Base-by-base conservation (phyloP, 1,284 basidiomycete species). In the Cryptococcus sp. region DNA sequence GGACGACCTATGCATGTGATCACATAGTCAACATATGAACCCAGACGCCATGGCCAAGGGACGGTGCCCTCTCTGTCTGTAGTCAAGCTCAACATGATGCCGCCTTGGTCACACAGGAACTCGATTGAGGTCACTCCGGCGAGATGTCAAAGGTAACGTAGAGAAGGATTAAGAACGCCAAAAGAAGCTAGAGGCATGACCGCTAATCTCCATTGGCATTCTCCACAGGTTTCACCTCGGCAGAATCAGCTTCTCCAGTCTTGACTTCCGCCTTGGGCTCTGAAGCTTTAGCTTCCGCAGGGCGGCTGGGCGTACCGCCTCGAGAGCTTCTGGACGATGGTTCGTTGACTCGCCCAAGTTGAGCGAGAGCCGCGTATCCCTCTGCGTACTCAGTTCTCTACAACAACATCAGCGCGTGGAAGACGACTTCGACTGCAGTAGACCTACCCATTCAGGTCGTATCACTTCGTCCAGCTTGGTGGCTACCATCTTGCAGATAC, bases 361-460 rank as follows among this genome's bases (percentile, higher is more conserved):
- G 54, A 13, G 50, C 60, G 23, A 59, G 19, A 10, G 55, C 42
- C 11, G 53, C 54, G 41, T 58, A 54, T 41, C 58, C 52, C 25
- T 49, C 38, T 23, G 48, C 39, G 41, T 50, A 61, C 35, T 58
- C 59, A 43, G 46, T 50, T 45, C 59, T 64, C 59, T 61, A n/a
- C 22, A 19, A 22, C 7, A 39, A 42, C 30, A 16, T 15, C 23
- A 13, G 38, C 35, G 13, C 25, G 42, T 16, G 40, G 17, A 3
- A 27, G 3, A 50, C n/a, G 20, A n/a, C 5, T n/a, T 49, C 3
- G 43, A 22, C 19, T 30, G 23, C n/a, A 40, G 20, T 3, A 16
- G 16, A 69, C 75, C 65, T 57, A 76, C 75, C 75, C 74, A 76
- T 65, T 77, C 74, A n/a, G 74, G 70, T 15, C 62, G 59, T 54